Base-by-base conservation (phyloP, 225 moss, liverwort and hornwort species). In the Antitrichia curtipendula region DNA sequence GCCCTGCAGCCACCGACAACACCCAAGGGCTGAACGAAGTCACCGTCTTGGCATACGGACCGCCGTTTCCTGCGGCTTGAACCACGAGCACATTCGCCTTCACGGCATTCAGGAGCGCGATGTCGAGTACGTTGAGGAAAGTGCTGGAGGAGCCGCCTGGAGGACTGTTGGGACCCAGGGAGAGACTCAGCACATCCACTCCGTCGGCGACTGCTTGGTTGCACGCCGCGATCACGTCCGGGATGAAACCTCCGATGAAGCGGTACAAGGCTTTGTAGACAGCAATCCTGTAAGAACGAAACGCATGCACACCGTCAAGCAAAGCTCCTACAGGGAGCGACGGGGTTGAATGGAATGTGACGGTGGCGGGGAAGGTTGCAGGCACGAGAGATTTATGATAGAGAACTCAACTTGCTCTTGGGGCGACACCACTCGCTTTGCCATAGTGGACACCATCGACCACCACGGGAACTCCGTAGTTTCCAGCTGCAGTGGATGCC, bases 171-270 rank as follows among this genome's bases (percentile, higher is more conserved):
- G 96, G 96, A 45, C 96, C 96, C 18, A 96, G 89, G 3, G 96
- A 96, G 11, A 96, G 88, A 75, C 90, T 96, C 79, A 96, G 82
- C 50, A 96, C 88, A 58, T 96, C 96, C 21, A 96, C 95, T 77
- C 96, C 96, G 58, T 96, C 96, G 34, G 94, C 91, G 13, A 95
- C 94, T 59, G 96, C 95, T 95, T 96, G 94, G 81, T 97, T 96
- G 59, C 96, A 96, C 45, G 97, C 97, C 36, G 97, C 96, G n/a
- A 97, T 91, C 16, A 97, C 96, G 68, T 97, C 97, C 18, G 97
- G 93, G 68, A 95, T 97, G 83, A 94, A 96, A 7, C 97, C 97
- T 71, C 97, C 97, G n/a, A 97, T 96, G 60, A 81, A 40, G 45
- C 93, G 85, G 81, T 95, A 97, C 43, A 97, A 86, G 31, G 96